These are phyloP conservation scores for Pterocarpus macrocarpus DNA, from an alignment of 306 rosid genomes.

Conservation along the genomic window DNA sequence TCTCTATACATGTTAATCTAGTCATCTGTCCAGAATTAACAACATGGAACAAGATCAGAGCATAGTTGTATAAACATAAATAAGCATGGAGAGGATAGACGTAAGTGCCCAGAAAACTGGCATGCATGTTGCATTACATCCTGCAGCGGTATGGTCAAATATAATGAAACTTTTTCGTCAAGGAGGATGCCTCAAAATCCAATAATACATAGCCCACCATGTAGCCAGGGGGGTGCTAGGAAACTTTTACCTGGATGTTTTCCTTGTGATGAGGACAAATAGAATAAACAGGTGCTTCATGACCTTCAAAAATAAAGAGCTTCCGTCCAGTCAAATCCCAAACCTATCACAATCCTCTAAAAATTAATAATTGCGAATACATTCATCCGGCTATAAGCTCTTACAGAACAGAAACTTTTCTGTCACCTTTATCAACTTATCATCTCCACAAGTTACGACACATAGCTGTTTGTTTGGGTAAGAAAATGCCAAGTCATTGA, in stretches of 20 bases:
- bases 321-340: constrained; percentile 77
- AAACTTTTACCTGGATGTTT: constrained; percentile 62
- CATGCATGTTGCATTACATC: background rate
- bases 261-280: constrained; percentile 79
- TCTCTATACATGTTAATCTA: background rate
- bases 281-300: constrained; percentile 79
- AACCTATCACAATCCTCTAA: constrained; percentile 59
- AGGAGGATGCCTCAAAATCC: constrained; percentile 17
- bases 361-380: constrained; percentile 2
- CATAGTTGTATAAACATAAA: background rate
- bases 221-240: background rate
- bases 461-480: constrained; percentile 61
- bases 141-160: constrained; percentile 17
- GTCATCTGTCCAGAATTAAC: constrained; percentile 24
- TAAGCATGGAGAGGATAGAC: background rate
- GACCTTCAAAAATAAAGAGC: constrained; percentile 76
- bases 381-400: constrained; percentile 21
- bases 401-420: background rate
- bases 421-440: constrained; percentile 74
- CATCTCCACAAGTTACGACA: constrained; percentile 83
- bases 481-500: constrained; percentile 83
- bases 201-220: constrained; percentile 13
- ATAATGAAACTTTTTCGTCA: no score
- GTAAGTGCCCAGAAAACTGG: background rate
- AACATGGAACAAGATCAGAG: constrained; percentile 18